phyloP scores from a whole-genome alignment of 2,329 filamentous ascomycete genomes.

The Aplosporella prunicola region DNA sequence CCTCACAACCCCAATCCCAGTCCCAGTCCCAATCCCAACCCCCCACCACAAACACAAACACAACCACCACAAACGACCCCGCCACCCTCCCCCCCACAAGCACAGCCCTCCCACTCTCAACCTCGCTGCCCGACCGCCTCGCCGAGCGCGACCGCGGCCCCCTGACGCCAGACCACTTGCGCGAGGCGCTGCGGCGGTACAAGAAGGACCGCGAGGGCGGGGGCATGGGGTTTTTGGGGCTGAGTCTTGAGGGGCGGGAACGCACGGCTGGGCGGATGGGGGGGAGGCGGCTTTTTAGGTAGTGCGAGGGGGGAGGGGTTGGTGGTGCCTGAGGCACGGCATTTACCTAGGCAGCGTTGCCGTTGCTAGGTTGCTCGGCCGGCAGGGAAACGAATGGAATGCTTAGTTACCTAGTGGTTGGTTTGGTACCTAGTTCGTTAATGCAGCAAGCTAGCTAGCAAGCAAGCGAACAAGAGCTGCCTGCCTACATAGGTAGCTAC shows the following conservation, averaged over 20 bases:
- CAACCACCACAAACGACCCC: not conserved
- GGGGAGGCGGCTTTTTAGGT: conserved; percentile 38
- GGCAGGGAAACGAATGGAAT: too few relatives aligned
- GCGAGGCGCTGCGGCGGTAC: conserved; percentile 63
- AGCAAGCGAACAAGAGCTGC: too few relatives aligned
- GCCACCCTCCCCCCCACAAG: not conserved
- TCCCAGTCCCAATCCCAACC: not conserved
- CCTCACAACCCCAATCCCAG: not conserved
- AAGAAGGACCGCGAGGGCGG: conserved; percentile 54
- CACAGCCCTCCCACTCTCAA: conserved; percentile 1
- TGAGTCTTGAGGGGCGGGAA: conserved; percentile 41
- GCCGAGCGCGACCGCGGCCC: conserved; percentile 42
- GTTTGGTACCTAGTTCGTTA: too few relatives aligned
- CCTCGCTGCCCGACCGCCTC: conserved; percentile 7
- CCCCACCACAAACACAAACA: not conserved
- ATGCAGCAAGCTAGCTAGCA: too few relatives aligned
- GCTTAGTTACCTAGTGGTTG: too few relatives aligned
- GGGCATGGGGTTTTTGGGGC: conserved; percentile 42
- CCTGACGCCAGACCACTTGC: conserved; percentile 62
- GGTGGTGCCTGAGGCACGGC: too few relatives aligned
- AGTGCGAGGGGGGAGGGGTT: conserved; percentile 3
- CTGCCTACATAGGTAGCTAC: too few relatives aligned
- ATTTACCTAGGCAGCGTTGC: too few relatives aligned
- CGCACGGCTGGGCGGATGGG: conserved; percentile 35
- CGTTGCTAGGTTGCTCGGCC: too few relatives aligned